Evolutionary conservation across 208 protist genomes (phyloP).

Genomic region (Strigomonas galati): DNA sequence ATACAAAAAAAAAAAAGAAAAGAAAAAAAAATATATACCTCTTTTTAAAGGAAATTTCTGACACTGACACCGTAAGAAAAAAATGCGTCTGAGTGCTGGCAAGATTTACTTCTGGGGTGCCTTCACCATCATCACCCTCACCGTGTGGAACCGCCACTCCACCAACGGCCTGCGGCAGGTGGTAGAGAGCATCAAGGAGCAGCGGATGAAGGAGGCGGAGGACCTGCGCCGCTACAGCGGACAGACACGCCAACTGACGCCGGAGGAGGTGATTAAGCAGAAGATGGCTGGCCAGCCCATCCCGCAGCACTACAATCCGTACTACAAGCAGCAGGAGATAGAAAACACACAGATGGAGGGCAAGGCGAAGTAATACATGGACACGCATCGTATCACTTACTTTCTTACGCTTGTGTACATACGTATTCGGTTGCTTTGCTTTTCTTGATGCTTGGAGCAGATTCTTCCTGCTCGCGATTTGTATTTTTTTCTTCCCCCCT

Average conservation of each 20-base stretch:
- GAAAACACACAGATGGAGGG: constrained; percentile 22
- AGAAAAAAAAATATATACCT: background rate
- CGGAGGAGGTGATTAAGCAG: constrained; percentile 17
- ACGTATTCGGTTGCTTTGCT: no score
- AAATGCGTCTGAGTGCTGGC: constrained; percentile 67
- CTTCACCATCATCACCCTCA: constrained; percentile 43
- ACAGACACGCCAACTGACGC: constrained; percentile 1
- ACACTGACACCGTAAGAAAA: background rate
- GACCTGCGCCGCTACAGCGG: constrained; percentile 6
- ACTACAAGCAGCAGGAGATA: constrained; percentile 48
- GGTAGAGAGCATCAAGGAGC: constrained; percentile 64
- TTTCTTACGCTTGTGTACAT: background rate
- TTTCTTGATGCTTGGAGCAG: no score
- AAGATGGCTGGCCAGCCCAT: constrained; percentile 27
- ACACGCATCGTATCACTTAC: background rate
- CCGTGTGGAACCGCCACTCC: constrained; percentile 64
- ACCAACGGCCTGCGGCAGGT: constrained; percentile 52
- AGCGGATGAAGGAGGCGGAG: constrained; percentile 54
- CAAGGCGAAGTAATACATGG: constrained; percentile 9
- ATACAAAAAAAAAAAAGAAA: background rate
- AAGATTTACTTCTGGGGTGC: constrained; percentile 78
- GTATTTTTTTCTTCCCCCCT: background rate
- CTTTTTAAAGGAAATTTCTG: background rate
- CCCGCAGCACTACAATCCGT: constrained; percentile 52
- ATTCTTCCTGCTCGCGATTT: no score